Evolutionary conservation across 345 rosid genomes (phyloP), one percentile per base, ranked within the genome.

Genomic region (Geranium brycei): DNA sequence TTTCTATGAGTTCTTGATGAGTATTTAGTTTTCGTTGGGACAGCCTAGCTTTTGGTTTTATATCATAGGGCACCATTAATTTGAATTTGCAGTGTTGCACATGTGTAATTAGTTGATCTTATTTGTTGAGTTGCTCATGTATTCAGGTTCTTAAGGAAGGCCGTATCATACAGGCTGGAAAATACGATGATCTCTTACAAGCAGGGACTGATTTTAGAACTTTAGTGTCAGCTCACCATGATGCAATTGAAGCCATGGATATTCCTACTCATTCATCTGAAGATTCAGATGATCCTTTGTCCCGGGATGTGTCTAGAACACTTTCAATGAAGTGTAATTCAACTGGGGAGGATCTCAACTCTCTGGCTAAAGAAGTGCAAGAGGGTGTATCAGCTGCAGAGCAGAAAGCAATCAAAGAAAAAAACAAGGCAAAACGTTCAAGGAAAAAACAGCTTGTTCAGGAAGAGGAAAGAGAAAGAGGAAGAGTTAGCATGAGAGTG

Each of bases 161-260:
- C 51, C 70, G 71, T 51, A 85, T 95, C 72, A 88, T 85, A 75
- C 99, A 95, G 69, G 91, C 97, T 12, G 99, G 99, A 68, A 88
- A 86, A 79, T 95, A 95, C 63, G 97, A 95, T 70, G 97, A 95
- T 58, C 95, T 95, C 65, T 78, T 95, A 70, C 99, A 87, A 75
- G 95, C 92, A 66, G 99, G 99, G 68, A 95, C 99, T 58, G 99
- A 95, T 78, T 95, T 95, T 69, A 84, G 69, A 30, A 82, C 92
- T 41, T 80, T 95, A 81, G 99, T 95, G 62, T 85, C 97, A 13
- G 99, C 99, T 70, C 97, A 95, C 68, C 91, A 87, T 55, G 97
- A 95, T 77, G 99, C 97, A 77, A 95, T 95, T 73, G 99, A 81
- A 72, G 91, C 97, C 16, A 91, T 95, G 92, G 99, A 95, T 72